phyloP scores from a whole-genome alignment of 2,329 filamentous ascomycete genomes.

The Sordariomycetes sp. region DNA sequence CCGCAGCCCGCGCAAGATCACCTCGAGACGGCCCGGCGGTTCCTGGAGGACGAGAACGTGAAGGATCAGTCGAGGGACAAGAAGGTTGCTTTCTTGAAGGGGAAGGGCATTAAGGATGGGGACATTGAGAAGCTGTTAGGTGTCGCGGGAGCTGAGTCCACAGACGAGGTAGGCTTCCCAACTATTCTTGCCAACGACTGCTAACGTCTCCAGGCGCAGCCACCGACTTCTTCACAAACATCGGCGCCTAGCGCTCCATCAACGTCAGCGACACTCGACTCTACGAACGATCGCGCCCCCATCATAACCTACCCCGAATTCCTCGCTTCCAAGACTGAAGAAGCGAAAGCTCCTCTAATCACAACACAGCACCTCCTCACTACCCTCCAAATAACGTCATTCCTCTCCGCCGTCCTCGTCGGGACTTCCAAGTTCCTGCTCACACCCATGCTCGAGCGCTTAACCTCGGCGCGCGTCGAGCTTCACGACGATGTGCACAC shows the following conservation, averaged over 20 bases:
- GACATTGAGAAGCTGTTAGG: slow-evolving; percentile 61
- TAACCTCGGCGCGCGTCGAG: slow-evolving; percentile 42
- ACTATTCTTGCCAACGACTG: not conserved
- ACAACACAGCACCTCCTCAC: slow-evolving; percentile 50
- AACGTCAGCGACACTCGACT: no score
- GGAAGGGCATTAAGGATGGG: slow-evolving; percentile 60
- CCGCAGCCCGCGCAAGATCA: slow-evolving; percentile 14
- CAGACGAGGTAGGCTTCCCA: slow-evolving; percentile 4
- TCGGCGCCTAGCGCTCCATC: no score
- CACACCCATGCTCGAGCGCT: slow-evolving; percentile 47
- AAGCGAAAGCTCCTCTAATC: slow-evolving; percentile 50
- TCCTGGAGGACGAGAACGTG: slow-evolving; percentile 68
- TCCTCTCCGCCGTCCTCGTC: slow-evolving; percentile 56
- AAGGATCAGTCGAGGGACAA: slow-evolving; percentile 58
- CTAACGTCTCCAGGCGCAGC: no score
- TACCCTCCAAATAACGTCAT: slow-evolving; percentile 48
- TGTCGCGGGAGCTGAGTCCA: slow-evolving; percentile 12
- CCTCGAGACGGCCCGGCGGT: slow-evolving; percentile 60
- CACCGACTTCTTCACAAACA: no score
- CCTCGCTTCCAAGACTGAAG: slow-evolving; percentile 50
- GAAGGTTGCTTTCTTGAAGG: slow-evolving; percentile 67
- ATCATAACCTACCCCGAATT: slow-evolving; percentile 66
- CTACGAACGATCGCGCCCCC: slow-evolving; percentile 39
- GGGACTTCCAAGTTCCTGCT: slow-evolving; percentile 62
- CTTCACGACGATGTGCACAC: slow-evolving; percentile 37